These are phyloP conservation scores for Dendrobium chrysotoxum DNA, from an alignment of 106 monocot genomes.

Conservation along the genomic window DNA sequence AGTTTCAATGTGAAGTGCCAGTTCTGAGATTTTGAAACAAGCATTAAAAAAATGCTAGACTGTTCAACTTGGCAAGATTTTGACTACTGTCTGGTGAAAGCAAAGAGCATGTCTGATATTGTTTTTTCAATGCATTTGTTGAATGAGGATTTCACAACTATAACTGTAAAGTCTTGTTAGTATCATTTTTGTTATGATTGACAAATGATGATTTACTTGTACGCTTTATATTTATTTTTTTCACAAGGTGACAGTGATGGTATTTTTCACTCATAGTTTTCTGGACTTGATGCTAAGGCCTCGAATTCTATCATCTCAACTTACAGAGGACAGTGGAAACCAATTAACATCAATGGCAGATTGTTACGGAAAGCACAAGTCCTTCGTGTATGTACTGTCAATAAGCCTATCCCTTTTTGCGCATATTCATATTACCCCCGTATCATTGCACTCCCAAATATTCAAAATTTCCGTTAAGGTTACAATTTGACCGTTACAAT, in stretches of 20 bases:
- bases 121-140: not conserved
- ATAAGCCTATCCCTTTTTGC: not conserved
- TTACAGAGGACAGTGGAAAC: slow-evolving; percentile 41
- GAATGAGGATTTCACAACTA: not conserved
- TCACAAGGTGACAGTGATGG: not conserved
- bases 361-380: slow-evolving; percentile 27
- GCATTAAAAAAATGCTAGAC: too few relatives aligned
- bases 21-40: too few relatives aligned
- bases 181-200: not conserved
- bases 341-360: slow-evolving; percentile 14
- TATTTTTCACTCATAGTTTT: slow-evolving; percentile 30
- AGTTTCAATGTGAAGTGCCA: too few relatives aligned
- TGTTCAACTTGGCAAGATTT: not conserved
- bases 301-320: slow-evolving; percentile 35
- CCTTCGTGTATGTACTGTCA: slow-evolving; percentile 29
- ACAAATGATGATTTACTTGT: not conserved
- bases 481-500: not conserved
- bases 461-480: not conserved
- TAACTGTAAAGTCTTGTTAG: too few relatives aligned
- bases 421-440: not conserved
- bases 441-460: not conserved
- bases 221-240: not conserved
- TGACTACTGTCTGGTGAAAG: not conserved
- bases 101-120: too few relatives aligned
- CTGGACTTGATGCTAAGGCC: slow-evolving; percentile 12